Percentiles rank a stretch among this genome's conserved stretches.
phyloP scores from a whole-genome alignment of 345 rosid genomes.

The Populus euphratica region DNA sequence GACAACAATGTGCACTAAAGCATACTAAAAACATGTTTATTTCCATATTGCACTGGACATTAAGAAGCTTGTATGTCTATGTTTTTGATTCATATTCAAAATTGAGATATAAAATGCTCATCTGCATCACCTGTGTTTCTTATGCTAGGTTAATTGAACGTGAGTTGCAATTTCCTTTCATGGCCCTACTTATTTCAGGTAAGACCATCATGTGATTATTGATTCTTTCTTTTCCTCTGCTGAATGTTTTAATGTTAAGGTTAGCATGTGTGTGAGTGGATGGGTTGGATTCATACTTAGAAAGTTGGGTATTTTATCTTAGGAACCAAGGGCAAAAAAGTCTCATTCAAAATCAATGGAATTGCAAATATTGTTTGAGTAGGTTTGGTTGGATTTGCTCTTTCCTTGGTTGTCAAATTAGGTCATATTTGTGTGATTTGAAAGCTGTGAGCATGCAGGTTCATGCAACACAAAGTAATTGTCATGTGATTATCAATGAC shows the following conservation, averaged over 20 bases:
- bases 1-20: background rate
- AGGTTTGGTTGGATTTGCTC: too few species aligned
- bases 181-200: constrained; percentile 95
- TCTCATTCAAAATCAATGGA: background rate
- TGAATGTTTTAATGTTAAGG: background rate
- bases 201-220: constrained; percentile 10
- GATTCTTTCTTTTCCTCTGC: background rate
- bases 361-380: too few species aligned
- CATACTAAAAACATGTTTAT: background rate
- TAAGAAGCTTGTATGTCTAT: background rate
- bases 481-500: too few species aligned
- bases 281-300: background rate
- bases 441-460: too few species aligned
- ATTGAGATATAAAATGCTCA: background rate
- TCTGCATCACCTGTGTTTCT: constrained; percentile 3
- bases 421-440: too few species aligned
- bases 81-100: background rate
- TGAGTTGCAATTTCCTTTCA: constrained; percentile 82
- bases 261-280: background rate
- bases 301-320: background rate
- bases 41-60: too few species aligned
- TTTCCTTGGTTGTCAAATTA: too few species aligned
- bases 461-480: too few species aligned
- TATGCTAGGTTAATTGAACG: constrained; percentile 56
- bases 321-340: background rate